Base-by-base conservation (phyloP, 345 rosid species). In the Acer yangbiense region DNA sequence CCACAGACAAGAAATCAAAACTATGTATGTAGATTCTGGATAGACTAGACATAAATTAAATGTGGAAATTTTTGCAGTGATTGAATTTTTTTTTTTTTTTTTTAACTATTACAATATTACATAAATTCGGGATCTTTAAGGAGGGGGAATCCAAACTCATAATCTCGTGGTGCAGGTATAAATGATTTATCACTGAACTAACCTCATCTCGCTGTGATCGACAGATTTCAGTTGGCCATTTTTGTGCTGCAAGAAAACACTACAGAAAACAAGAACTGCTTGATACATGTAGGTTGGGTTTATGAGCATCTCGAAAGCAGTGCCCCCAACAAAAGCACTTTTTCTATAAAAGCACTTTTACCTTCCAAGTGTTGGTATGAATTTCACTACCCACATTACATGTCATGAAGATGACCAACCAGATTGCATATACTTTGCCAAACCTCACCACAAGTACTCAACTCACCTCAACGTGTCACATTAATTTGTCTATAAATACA, bases 321-420 rank as follows among this genome's bases (percentile, higher is more conserved):
- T 82, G 85, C 85, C 78, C 3, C 5, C 9, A 23, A 63, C 17
- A 18, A 21, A 62, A 23, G 32, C 13, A 21, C 16, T 48, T 10
- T 69, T 17, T 68, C 44, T 52, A 41, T 25, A 10, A 73, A 32
- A 32, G 72, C 7, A 35, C 41, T 44, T 46, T 65, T 67, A 41
- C 52, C 39, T 46, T 65, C 66, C 65, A 77, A 9, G 81, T 76
- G 77, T 63, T 17, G 0, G 35, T 18, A 7, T 39, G 39, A 39
- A n/a, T 65, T 55, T 18, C 43, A 32, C 43, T 27, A 25, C 58
- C 68, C 68, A 57, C 18, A 8, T 20, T 29, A 55, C 82, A 82
- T 82, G 87, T 63, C 79, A 75, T 75, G 79, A 79, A 74, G 46
- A 82, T 76, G 83, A 84, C 75, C 82, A 35, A 69, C 62, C 81